These are phyloP conservation scores for Nectriaceae sp. DNA, from an alignment of 2,329 filamentous ascomycete species.

Conservation along the genomic window DNA sequence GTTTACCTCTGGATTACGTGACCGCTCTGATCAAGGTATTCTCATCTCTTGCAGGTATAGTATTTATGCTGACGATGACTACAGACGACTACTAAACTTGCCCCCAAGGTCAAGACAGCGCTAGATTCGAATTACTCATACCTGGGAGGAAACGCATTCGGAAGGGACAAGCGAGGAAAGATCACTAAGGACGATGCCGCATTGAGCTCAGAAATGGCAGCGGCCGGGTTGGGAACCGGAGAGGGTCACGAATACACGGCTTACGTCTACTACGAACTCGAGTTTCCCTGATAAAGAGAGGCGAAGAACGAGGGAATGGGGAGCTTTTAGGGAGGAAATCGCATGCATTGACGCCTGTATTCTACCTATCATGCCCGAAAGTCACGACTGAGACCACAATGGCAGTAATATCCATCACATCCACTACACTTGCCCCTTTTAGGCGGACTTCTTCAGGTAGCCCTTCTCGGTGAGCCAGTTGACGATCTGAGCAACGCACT, in stretches of 20 bases:
- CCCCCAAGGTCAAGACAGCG: conserved; percentile 75
- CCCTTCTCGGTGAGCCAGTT: conserved; percentile 74
- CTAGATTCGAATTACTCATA: conserved; percentile 88
- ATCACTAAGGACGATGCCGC: conserved; percentile 86
- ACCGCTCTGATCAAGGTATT: conserved; percentile 81
- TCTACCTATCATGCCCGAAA: conserved; percentile 27
- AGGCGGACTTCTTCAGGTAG: conserved; percentile 35
- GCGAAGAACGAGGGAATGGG: conserved; percentile 1
- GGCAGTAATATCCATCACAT: conserved; percentile 23
- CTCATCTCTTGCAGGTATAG: conserved; percentile 2
- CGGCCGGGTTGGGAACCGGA: conserved; percentile 65
- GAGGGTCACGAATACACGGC: conserved; percentile 87
- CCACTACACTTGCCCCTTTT: conserved; percentile 7
- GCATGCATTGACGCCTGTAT: conserved; percentile 32
- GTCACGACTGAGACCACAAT: conserved; percentile 23
- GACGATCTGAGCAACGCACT: conserved; percentile 84
- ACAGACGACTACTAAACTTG: conserved; percentile 80
- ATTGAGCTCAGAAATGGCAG: conserved; percentile 80
- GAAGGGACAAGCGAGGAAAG: conserved; percentile 88
- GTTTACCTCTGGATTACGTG: conserved; percentile 86
- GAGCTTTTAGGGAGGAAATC: conserved; percentile 2
- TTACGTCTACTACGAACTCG: conserved; percentile 96
- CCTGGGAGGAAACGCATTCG: conserved; percentile 91
- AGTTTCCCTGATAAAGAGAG: conserved; percentile 55
- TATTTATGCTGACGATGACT: conserved; percentile 14